Base-by-base conservation (phyloP, 768 basidiomycete genomes). In the Mycena vulgaris region DNA sequence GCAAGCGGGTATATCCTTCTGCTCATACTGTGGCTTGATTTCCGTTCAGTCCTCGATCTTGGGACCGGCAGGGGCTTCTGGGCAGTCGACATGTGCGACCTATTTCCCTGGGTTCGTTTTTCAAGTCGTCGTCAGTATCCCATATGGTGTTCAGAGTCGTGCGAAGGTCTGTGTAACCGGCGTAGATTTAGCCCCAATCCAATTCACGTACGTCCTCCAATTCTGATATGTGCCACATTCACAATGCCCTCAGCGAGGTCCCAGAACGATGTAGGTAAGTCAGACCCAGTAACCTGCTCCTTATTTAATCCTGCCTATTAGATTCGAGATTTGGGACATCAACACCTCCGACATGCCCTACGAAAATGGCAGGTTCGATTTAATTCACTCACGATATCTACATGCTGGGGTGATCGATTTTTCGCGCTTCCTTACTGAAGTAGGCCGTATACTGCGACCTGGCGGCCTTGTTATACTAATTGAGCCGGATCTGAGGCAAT, bases 301-400 rank as follows among this genome's bases (percentile, higher is more conserved):
- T 25, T 63, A 27, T n/a, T 37, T 13, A 23, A 31, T 28, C 3
- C 2, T 42, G n/a, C 5, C 21, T 23, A 45, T 71, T 66, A 93
- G 92, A 33, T 93, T 92, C 75, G 92, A 93, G 74, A 83, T 93
- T 17, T 93, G 89, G 78, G 90, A 93, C 77, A 81, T 93, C 67
- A 89, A 91, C 77, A 83, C 87, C 68, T 80, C 80, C 75, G 86
- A 81, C 62, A 81, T 93, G 40, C 92, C 92, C 17, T 93, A 92
- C 76, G 88, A 88, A 25, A 86, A 87, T 75, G 83, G 80, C 37
- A 83, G 89, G 52, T 93, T 92, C 72, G 90, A 93, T 77, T 81
- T 93, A 72, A 85, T 93, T 51, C 92, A 93, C 75, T 91, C 90
- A 42, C 88, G 92, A 61, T 90, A 86, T 39, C 85, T 93, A 76